A percentile compares a stretch with the other conserved stretches of the same genome.
phyloP scores from a whole-genome alignment of 2,329 filamentous ascomycete species.

The Sporothrix sp. region DNA sequence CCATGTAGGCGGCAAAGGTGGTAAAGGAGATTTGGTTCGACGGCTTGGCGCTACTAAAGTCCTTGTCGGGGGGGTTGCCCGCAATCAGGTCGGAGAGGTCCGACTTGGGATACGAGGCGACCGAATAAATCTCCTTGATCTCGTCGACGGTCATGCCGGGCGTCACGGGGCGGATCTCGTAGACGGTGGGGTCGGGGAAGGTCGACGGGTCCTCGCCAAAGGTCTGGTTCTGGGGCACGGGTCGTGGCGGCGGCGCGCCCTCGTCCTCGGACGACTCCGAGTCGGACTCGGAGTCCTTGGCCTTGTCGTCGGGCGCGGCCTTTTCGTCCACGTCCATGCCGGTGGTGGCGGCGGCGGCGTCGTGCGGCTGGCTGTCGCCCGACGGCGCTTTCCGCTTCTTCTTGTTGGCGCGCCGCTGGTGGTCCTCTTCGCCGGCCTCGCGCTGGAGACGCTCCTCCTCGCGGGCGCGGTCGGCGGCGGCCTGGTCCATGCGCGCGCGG shows the following conservation, averaged over 20 bases:
- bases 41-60: constrained; percentile 91
- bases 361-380: constrained; percentile 43
- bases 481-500: constrained; percentile 51
- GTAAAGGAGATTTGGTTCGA: constrained; percentile 88
- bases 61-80: constrained; percentile 81
- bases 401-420: constrained; percentile 50
- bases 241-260: constrained; percentile 49
- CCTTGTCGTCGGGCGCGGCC: constrained; percentile 35
- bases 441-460: constrained; percentile 43
- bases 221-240: constrained; percentile 69
- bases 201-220: constrained; percentile 88
- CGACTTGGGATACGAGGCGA: constrained; percentile 69
- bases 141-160: constrained; percentile 76
- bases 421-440: constrained; percentile 38
- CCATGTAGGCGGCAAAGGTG: constrained; percentile 86
- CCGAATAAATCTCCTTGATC: constrained; percentile 78
- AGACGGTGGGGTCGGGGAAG: constrained; percentile 86
- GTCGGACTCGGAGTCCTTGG: constrained; percentile 35
- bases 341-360: constrained; percentile 24
- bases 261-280: constrained; percentile 47
- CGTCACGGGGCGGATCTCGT: constrained; percentile 72
- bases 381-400: constrained; percentile 66
- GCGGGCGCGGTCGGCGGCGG: constrained; percentile 34
- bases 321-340: constrained; percentile 53
- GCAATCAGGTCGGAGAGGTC: constrained; percentile 80